Percentiles rank a stretch among this genome's conserved stretches.
Conservation (phyloP, 495 filamentous ascomycete genomes). For the Extremus antarcticus region DNA sequence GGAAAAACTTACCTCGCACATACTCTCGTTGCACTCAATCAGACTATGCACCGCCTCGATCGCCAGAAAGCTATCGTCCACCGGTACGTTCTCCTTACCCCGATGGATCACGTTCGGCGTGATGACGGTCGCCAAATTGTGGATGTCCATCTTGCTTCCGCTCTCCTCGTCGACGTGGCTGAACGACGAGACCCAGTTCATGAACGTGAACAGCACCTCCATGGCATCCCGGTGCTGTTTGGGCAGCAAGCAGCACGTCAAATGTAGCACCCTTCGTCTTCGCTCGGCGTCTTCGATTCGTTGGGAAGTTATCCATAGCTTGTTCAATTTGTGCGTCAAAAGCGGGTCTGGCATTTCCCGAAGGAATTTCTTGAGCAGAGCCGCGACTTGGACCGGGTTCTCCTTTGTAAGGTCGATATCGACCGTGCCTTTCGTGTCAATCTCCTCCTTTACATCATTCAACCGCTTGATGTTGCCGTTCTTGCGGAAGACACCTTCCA, state of each 20-base stretch:
- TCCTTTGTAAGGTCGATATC: slow-evolving; percentile 73
- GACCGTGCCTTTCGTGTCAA: slow-evolving; percentile 72
- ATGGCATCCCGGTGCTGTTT: slow-evolving; percentile 88
- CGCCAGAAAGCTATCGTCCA: slow-evolving; percentile 78
- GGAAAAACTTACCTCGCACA: slow-evolving; percentile 73
- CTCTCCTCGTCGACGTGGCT: slow-evolving; percentile 87
- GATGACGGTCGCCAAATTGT: slow-evolving; percentile 97
- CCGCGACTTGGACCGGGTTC: slow-evolving; percentile 84
- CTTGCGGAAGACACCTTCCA: slow-evolving; percentile 98
- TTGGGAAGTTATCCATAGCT: slow-evolving; percentile 78
- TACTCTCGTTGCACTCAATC: slow-evolving; percentile 85
- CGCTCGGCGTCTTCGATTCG: slow-evolving; percentile 79
- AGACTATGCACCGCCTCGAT: slow-evolving; percentile 85
- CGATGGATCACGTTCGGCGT: slow-evolving; percentile 89
- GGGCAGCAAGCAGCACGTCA: slow-evolving; percentile 86
- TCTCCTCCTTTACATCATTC: slow-evolving; percentile 67
- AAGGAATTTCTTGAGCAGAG: slow-evolving; percentile 89
- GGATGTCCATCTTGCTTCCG: slow-evolving; percentile 98
- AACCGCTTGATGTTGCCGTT: slow-evolving; percentile 93
- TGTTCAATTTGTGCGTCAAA: slow-evolving; percentile 88
- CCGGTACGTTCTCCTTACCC: slow-evolving; percentile 52
- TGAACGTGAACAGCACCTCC: slow-evolving; percentile 88
- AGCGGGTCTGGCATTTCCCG: slow-evolving; percentile 90
- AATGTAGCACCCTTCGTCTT: slow-evolving; percentile 72
- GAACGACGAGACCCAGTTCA: slow-evolving; percentile 98